Evolutionary conservation across 345 rosid species (phyloP).

Genomic region (Salix dunnii): DNA sequence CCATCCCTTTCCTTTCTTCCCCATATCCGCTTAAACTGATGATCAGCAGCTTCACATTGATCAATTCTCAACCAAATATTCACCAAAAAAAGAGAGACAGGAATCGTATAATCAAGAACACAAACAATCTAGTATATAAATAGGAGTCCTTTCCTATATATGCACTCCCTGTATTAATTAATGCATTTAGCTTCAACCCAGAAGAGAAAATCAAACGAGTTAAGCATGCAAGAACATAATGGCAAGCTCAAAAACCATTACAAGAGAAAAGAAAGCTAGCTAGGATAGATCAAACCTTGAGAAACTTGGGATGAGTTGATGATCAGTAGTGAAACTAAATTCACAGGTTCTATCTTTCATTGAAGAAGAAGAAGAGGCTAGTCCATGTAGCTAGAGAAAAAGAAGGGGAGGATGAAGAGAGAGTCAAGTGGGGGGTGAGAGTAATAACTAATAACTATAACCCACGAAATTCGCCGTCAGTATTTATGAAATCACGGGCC

Average conservation of each 20-base stretch:
- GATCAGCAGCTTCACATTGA: background rate
- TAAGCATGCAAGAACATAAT: background rate
- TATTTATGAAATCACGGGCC: slow-evolving; percentile 52
- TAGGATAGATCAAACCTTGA: slow-evolving; percentile 9
- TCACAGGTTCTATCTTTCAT: slow-evolving; percentile 16
- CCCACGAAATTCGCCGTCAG: slow-evolving; percentile 43
- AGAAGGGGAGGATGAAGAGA: slow-evolving; percentile 2
- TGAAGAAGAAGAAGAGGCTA: background rate
- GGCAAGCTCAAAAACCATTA: background rate
- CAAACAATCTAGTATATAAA: background rate
- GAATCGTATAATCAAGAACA: background rate
- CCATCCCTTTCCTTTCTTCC: slow-evolving; percentile 89
- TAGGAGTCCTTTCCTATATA: background rate
- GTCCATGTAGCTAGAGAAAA: background rate
- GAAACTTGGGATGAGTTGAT: slow-evolving; percentile 2
- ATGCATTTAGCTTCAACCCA: background rate
- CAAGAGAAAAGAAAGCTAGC: background rate
- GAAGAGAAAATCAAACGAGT: background rate
- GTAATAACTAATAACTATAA: slow-evolving; percentile 30
- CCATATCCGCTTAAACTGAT: slow-evolving; percentile 47
- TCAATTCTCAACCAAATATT: background rate
- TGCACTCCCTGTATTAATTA: background rate
- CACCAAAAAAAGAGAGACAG: background rate
- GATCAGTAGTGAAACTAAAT: background rate
- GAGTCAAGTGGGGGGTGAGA: slow-evolving; percentile 15